Evolutionary conservation across 202 grass and related monocot species (phyloP).

Genomic region (Cymbopogon flexuosus): DNA sequence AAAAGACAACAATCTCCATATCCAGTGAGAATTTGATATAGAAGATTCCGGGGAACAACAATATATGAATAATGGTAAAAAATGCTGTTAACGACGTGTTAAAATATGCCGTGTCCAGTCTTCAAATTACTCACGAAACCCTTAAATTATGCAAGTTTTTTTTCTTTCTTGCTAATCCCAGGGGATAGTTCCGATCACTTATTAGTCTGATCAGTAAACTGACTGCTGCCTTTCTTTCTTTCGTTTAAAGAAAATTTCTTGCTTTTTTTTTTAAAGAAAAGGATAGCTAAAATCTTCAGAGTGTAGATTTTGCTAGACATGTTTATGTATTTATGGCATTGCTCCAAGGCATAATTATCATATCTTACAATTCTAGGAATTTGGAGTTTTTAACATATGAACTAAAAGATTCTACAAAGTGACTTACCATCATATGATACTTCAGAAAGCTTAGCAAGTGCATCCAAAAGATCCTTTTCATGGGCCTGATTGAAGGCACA

Average conservation of each 20-base stretch:
- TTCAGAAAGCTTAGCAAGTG: slow-evolving; percentile 44
- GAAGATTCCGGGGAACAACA: neutral
- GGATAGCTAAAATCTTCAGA: neutral
- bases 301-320: neutral
- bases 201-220: neutral
- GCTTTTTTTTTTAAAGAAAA: neutral
- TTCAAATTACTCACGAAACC: no score
- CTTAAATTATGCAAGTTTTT: neutral
- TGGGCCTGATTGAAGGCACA: slow-evolving; percentile 44
- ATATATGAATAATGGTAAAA: neutral
- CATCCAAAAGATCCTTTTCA: slow-evolving; percentile 54
- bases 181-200: neutral
- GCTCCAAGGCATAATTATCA: neutral
- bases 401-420: neutral
- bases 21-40: neutral
- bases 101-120: neutral
- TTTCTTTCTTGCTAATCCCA: neutral
- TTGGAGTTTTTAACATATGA: neutral
- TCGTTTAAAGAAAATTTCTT: neutral
- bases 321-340: neutral
- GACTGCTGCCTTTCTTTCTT: neutral
- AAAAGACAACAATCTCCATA: neutral
- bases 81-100: neutral
- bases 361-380: neutral
- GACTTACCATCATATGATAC: slow-evolving; percentile 36